Evolutionary conservation across 176 grass and related monocot species (phyloP).

Genomic region (Oryza officinalis): DNA sequence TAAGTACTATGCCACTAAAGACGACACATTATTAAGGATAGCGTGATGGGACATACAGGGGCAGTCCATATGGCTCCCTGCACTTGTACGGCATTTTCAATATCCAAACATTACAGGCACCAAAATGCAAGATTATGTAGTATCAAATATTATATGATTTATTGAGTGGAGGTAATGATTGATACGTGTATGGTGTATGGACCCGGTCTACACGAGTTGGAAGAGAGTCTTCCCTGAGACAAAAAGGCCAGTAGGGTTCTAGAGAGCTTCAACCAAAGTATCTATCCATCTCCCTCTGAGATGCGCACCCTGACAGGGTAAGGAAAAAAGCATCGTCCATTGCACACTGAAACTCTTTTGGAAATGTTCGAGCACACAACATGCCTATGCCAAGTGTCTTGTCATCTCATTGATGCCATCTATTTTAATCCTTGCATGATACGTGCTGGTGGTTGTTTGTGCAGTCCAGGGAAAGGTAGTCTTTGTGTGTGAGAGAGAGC

Average conservation of each 20-base stretch:
- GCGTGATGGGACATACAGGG: slow-evolving; percentile 13
- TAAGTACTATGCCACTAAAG: not conserved
- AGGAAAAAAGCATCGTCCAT: slow-evolving; percentile 4
- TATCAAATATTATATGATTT: slow-evolving; percentile 14
- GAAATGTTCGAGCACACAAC: not conserved
- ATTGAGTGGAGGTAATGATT: slow-evolving; percentile 51
- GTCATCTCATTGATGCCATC: not conserved
- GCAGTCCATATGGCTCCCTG: not conserved
- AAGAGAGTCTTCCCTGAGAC: slow-evolving; percentile 36
- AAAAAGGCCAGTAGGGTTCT: slow-evolving; percentile 48
- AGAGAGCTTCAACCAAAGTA: slow-evolving; percentile 44
- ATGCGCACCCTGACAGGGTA: slow-evolving; percentile 27
- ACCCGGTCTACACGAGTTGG: slow-evolving; percentile 16
- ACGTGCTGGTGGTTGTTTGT: slow-evolving; percentile 2
- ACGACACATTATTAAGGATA: not conserved
- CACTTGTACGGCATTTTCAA: not conserved
- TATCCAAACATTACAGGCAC: not conserved
- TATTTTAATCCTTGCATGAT: slow-evolving; percentile 34
- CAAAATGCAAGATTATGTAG: not conserved
- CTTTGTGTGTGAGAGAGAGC: not conserved
- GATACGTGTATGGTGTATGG: slow-evolving; percentile 46
- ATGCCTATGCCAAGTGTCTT: slow-evolving; percentile 33
- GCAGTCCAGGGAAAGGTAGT: slow-evolving; percentile 30
- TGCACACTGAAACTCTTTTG: not conserved
- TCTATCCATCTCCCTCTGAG: slow-evolving; percentile 11